These are phyloP conservation scores for Fistulina hepatica DNA, from an alignment of 1,284 basidiomycete species.

Conservation along the genomic window DNA sequence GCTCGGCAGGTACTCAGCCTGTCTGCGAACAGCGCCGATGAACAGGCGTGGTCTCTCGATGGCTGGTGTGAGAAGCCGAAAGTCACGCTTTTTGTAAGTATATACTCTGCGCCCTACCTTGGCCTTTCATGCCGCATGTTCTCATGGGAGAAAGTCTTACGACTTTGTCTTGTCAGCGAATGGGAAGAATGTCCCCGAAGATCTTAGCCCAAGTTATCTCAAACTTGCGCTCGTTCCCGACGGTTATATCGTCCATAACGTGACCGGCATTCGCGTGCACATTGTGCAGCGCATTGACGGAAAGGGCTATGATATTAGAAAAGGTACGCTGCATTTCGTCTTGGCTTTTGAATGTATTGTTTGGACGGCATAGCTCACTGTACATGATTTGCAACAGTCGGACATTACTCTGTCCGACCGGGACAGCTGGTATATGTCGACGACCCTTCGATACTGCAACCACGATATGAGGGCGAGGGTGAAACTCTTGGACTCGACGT, in stretches of 20 bases:
- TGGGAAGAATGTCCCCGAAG: constrained; percentile 49
- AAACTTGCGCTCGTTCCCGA: constrained; percentile 56
- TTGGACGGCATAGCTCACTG: neutral
- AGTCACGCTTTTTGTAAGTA: constrained; percentile 61
- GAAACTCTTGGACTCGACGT: constrained; percentile 42
- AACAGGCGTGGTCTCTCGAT: constrained; percentile 46
- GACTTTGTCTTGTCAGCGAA: constrained; percentile 67
- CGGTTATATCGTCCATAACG: constrained; percentile 68
- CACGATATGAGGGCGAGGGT: too few species aligned
- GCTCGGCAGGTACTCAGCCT: constrained; percentile 55
- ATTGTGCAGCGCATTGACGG: constrained; percentile 73
- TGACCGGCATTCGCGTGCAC: constrained; percentile 65
- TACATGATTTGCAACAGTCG: constrained; percentile 46
- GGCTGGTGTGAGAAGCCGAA: constrained; percentile 67
- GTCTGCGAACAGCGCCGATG: constrained; percentile 37
- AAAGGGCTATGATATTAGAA: constrained; percentile 77
- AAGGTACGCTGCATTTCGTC: too few species aligned
- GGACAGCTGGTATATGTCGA: constrained; percentile 77
- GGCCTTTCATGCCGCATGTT: constrained; percentile 6
- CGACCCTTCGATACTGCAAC: too few species aligned
- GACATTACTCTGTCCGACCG: constrained; percentile 66
- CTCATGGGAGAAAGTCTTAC: constrained; percentile 39
- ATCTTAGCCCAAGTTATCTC: constrained; percentile 51
- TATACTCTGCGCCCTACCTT: constrained; percentile 11
- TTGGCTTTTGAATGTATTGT: constrained; percentile 5